Evolutionary conservation across 305 asterid genomes (phyloP).

Genomic region (Fraxinus latifolia): DNA sequence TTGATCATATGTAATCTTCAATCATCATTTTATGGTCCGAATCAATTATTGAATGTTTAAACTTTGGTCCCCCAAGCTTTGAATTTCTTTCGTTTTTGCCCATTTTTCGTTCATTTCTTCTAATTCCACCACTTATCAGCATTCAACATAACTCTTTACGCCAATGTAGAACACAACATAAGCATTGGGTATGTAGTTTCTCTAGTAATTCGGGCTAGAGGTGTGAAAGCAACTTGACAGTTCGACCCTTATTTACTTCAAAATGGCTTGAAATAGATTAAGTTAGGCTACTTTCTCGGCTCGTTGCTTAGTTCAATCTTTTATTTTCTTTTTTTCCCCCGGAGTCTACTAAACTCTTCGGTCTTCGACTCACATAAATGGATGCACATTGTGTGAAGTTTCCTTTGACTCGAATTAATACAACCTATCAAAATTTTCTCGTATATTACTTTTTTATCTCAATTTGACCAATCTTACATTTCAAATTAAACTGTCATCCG

Average conservation of each 20-base stretch:
- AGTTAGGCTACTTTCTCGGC: neutral
- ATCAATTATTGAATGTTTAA: too few species aligned
- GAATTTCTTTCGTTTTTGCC: too few species aligned
- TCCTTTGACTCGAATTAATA: neutral
- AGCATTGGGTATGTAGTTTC: neutral
- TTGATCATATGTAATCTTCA: too few species aligned
- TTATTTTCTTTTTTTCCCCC: neutral
- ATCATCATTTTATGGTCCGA: too few species aligned
- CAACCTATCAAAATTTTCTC: neutral
- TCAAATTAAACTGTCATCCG: neutral
- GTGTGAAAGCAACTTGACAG: neutral
- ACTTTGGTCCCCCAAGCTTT: too few species aligned
- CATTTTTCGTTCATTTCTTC: too few species aligned
- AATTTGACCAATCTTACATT: neutral
- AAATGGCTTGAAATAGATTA: neutral
- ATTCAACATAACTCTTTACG: neutral
- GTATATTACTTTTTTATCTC: too few species aligned
- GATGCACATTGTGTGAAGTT: neutral
- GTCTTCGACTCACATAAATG: neutral
- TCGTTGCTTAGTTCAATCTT: neutral
- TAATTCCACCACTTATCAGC: too few species aligned
- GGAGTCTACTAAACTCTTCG: neutral
- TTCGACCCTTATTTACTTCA: neutral
- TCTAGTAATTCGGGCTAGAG: neutral
- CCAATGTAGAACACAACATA: neutral